These are phyloP conservation scores for Ascomycota sp. DNA, from an alignment of 2,329 filamentous ascomycete species.

Conservation along the genomic window DNA sequence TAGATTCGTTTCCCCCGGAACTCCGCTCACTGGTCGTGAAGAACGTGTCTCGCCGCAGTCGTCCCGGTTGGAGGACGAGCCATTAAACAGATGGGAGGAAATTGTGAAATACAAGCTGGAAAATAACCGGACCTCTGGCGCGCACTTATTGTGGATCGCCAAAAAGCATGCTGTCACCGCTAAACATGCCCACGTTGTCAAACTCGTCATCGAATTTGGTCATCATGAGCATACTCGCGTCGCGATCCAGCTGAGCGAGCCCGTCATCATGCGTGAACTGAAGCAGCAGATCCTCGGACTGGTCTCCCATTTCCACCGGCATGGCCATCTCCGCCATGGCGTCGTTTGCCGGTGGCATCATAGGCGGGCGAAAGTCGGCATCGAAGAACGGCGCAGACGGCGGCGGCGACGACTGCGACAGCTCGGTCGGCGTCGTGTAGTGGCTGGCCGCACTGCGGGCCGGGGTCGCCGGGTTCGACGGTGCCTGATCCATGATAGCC, in stretches of 20 bases:
- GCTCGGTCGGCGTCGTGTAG: conserved; percentile 36
- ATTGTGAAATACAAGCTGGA: too few relatives aligned
- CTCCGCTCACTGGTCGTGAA: too few relatives aligned
- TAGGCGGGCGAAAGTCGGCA: conserved; percentile 17
- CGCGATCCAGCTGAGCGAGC: conserved; percentile 22
- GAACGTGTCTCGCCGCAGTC: too few relatives aligned
- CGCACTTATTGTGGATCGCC: conserved; percentile 6
- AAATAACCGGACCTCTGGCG: too few relatives aligned
- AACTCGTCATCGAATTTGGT: conserved; percentile 34
- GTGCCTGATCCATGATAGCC: conserved; percentile 17
- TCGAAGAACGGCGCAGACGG: conserved; percentile 27
- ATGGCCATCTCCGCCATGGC: conserved; percentile 11
- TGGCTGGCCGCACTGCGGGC: conserved; percentile 29
- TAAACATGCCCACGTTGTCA: conserved; percentile 30
- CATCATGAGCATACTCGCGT: conserved; percentile 27
- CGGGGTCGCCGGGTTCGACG: conserved; percentile 23
- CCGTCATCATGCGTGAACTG: conserved; percentile 22
- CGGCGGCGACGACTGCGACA: conserved; percentile 40
- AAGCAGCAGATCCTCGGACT: conserved; percentile 23
- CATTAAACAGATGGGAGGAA: too few relatives aligned
- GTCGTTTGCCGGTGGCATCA: conserved; percentile 5
- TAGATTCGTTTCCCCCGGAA: too few relatives aligned
- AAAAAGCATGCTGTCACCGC: conserved; percentile 32
- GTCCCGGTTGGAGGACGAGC: too few relatives aligned
- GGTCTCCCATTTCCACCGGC: conserved; percentile 14